Evolutionary conservation across 305 asterid genomes (phyloP).

Genomic region (Fraxinus dipetala): DNA sequence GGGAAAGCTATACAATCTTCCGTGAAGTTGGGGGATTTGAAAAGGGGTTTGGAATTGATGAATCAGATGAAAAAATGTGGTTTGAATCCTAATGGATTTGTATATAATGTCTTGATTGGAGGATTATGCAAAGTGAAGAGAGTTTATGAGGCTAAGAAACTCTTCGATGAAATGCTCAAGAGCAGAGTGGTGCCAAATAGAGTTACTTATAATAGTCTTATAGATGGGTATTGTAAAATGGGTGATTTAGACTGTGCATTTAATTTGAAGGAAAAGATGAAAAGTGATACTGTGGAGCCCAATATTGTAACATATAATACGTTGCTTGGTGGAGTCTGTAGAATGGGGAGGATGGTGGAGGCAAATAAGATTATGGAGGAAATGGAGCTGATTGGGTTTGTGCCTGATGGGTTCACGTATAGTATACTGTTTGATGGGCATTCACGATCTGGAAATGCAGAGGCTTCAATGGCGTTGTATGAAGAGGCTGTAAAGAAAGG

Average conservation of each 20-base stretch:
- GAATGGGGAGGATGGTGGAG: slow-evolving; percentile 64
- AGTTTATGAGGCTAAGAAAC: slow-evolving; percentile 48
- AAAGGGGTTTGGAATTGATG: slow-evolving; percentile 47
- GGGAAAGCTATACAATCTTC: slow-evolving; percentile 73
- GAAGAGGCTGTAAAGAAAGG: slow-evolving; percentile 49
- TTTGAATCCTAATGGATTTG: slow-evolving; percentile 44
- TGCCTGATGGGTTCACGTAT: slow-evolving; percentile 60
- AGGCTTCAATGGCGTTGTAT: slow-evolving; percentile 48
- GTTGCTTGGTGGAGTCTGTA: slow-evolving; percentile 68
- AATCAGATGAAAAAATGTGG: slow-evolving; percentile 42
- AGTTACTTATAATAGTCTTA: slow-evolving; percentile 63
- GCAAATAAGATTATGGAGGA: slow-evolving; percentile 49
- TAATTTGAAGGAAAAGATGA: slow-evolving; percentile 49
- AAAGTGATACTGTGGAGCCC: slow-evolving; percentile 43
- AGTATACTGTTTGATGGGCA: slow-evolving; percentile 63
- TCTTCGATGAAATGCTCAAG: slow-evolving; percentile 68
- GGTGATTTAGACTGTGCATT: slow-evolving; percentile 60
- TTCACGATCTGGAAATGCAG: slow-evolving; percentile 47
- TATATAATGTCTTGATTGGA: slow-evolving; percentile 69
- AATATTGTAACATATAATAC: slow-evolving; percentile 64
- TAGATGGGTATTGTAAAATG: slow-evolving; percentile 67
- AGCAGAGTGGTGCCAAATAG: slow-evolving; percentile 42
- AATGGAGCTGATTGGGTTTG: slow-evolving; percentile 51
- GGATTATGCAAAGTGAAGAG: slow-evolving; percentile 69
- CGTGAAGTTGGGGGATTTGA: slow-evolving; percentile 56